Evolutionary conservation across 2,329 filamentous ascomycete genomes (phyloP), one percentile per base, ranked within the genome.

Genomic region (Colletotrichum trifolii): DNA sequence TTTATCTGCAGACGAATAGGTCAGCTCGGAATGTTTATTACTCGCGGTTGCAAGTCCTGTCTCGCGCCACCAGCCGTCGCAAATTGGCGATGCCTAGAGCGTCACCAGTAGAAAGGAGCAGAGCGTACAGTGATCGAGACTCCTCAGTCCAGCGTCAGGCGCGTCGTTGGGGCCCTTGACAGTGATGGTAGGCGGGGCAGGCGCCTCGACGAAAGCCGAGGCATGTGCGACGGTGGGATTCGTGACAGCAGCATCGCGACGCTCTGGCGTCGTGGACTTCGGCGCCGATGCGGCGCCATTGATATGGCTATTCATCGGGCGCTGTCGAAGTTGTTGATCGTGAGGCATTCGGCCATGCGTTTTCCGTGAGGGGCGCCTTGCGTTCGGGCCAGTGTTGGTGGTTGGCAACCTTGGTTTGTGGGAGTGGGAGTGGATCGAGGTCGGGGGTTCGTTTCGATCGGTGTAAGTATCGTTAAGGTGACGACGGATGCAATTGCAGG

Each of bases 81-180:
- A 25, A 4, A 25, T 25, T 25, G 25, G 25, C 25, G 11, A 49
- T 15, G 6, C 13, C 58, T 45, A 69, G 60, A 38, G n/a, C 49
- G 54, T 43, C 5, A 38, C 35, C n/a, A 33, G 40, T 34, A 17
- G 17, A 33, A 17, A 50, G 35, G 40, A 33, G 47, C 15, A n/a
- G 47, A 58, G 80, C 84, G 67, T 82, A 90, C 91, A 94, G 76
- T 94, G 91, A 80, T 96, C 88, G 63, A 94, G 81, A 75, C 91
- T 93, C 76, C 87, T 88, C 75, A 97, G 81, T 54, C 94, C 94
- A 58, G 94, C 94, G 76, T 94, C 91, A 47, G 64, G 64, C 42
- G 60, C 60, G 33, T 66, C 64, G 40, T 38, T 64, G 50, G 64
- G 60, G 12, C 54, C 13, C 43, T 35, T 66, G 60, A 66, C 36